Conservation (phyloP, 208 protist species). For the Jaenimonas drosophilae region DNA sequence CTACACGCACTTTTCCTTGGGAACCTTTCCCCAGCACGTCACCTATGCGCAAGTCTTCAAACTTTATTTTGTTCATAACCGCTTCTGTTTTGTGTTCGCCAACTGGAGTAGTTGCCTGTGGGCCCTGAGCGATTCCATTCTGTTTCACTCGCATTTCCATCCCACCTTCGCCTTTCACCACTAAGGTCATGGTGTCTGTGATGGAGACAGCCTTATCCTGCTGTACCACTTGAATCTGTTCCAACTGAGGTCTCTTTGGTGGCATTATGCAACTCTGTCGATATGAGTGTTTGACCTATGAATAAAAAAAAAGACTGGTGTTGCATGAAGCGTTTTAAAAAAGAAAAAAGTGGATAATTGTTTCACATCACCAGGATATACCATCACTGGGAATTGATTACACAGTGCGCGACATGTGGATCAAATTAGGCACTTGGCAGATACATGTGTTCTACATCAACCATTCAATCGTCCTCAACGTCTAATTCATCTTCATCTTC, state of each 20-base stretch:
- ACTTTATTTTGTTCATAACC: slow-evolving; percentile 70
- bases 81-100: slow-evolving; percentile 19
- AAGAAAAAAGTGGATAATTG: slow-evolving; percentile 5
- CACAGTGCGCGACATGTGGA: neutral
- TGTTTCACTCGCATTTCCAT: slow-evolving; percentile 84
- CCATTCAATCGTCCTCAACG: neutral
- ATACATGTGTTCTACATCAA: neutral
- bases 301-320: slow-evolving; percentile 16
- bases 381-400: slow-evolving; percentile 4
- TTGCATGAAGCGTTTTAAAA: neutral
- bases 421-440: too few species aligned
- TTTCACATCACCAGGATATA: slow-evolving; percentile 1
- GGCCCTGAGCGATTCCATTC: slow-evolving; percentile 51
- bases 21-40: slow-evolving; percentile 75
- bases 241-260: slow-evolving; percentile 63
- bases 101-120: slow-evolving; percentile 8
- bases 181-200: slow-evolving; percentile 84
- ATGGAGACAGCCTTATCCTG: slow-evolving; percentile 74
- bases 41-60: slow-evolving; percentile 79
- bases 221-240: slow-evolving; percentile 47
- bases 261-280: slow-evolving; percentile 30
- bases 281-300: slow-evolving; percentile 1
- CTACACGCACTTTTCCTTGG: slow-evolving; percentile 82
- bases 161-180: slow-evolving; percentile 81
- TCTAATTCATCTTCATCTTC: slow-evolving; percentile 8